Evolutionary conservation across 2,329 filamentous ascomycete genomes (phyloP).

Genomic region (Beauveria scarabaeidicola): DNA sequence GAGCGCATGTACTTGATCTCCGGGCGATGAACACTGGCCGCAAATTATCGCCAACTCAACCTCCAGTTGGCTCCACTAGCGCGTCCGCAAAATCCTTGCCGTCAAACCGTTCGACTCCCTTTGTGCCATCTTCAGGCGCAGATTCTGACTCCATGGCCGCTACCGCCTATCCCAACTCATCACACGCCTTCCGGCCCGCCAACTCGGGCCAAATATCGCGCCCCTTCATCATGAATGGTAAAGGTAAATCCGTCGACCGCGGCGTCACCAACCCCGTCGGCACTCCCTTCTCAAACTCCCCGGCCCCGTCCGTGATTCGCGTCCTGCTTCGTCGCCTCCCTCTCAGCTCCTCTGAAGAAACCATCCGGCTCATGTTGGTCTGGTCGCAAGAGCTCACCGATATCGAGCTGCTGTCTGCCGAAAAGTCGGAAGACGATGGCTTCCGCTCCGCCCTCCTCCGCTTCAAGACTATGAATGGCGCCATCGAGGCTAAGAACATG

Average conservation of each 20-base stretch:
- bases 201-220: slow-evolving; percentile 26
- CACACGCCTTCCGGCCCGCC: slow-evolving; percentile 30
- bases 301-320: slow-evolving; percentile 28
- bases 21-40: slow-evolving; percentile 23
- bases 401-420: slow-evolving; percentile 41
- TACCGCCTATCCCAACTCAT: slow-evolving; percentile 30
- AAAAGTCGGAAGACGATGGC: slow-evolving; percentile 40
- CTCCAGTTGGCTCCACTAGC: slow-evolving; percentile 18
- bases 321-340: slow-evolving; percentile 49
- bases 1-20: slow-evolving; percentile 19
- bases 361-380: slow-evolving; percentile 47
- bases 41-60: slow-evolving; percentile 15
- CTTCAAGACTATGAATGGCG: slow-evolving; percentile 45
- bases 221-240: slow-evolving; percentile 22
- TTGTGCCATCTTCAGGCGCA: slow-evolving; percentile 21
- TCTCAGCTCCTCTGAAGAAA: slow-evolving; percentile 43
- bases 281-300: slow-evolving; percentile 28
- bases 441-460: slow-evolving; percentile 44
- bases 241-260: slow-evolving; percentile 31
- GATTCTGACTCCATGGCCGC: slow-evolving; percentile 33
- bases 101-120: slow-evolving; percentile 25
- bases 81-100: slow-evolving; percentile 19
- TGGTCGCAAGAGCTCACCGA: slow-evolving; percentile 48
- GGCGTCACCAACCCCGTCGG: slow-evolving; percentile 33
- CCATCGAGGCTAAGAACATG: slow-evolving; percentile 48